These are phyloP conservation scores for Beauveria sp. DNA, from an alignment of 2,329 filamentous ascomycete species.

Conservation along the genomic window DNA sequence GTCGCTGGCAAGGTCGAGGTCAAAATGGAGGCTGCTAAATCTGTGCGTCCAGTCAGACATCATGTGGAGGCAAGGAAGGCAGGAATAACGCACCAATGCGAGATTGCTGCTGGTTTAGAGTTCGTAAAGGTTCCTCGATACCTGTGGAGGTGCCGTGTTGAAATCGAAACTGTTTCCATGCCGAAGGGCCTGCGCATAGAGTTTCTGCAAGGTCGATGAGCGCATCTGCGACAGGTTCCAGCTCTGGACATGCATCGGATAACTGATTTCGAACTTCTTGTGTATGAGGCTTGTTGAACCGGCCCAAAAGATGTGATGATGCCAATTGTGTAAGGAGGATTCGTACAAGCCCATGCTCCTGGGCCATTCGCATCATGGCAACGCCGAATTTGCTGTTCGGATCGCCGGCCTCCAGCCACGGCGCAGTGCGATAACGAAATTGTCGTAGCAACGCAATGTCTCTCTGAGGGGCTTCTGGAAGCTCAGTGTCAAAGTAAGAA, in stretches of 20 bases:
- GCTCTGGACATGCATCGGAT: background rate
- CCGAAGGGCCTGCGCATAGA: background rate
- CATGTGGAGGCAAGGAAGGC: background rate
- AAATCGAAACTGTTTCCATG: slow-evolving; percentile 10
- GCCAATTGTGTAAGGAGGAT: slow-evolving; percentile 11
- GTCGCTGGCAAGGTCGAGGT: slow-evolving; percentile 10
- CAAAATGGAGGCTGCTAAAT: slow-evolving; percentile 14
- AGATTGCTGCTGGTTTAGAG: slow-evolving; percentile 12
- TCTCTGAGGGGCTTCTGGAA: slow-evolving; percentile 3
- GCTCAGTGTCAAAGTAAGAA: slow-evolving; percentile 14
- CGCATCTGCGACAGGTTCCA: background rate
- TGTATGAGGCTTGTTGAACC: background rate
- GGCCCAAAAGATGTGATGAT: slow-evolving; percentile 4
- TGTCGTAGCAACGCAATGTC: slow-evolving; percentile 14
- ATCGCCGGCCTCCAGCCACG: slow-evolving; percentile 17
- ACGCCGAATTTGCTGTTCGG: slow-evolving; percentile 12
- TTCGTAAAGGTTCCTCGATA: slow-evolving; percentile 13
- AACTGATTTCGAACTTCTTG: background rate
- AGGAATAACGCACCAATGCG: slow-evolving; percentile 11
- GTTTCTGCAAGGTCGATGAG: background rate
- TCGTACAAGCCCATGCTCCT: slow-evolving; percentile 6
- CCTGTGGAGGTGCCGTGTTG: background rate
- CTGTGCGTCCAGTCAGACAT: background rate
- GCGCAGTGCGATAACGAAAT: slow-evolving; percentile 17
- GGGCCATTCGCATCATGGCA: slow-evolving; percentile 15